Evolutionary conservation across 257 asterid species (phyloP).

Genomic region (Solanum chaucha): DNA sequence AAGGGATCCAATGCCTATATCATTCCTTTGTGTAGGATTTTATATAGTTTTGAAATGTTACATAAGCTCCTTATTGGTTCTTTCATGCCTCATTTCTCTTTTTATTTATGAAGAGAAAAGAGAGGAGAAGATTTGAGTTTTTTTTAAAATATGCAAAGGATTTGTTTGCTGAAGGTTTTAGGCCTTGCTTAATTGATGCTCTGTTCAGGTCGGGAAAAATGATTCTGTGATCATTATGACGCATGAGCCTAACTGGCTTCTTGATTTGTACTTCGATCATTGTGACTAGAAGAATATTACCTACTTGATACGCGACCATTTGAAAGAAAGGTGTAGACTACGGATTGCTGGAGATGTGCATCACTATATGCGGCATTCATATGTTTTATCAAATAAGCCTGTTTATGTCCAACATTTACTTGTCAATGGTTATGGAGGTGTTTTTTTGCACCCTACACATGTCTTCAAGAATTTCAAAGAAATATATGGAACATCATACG

Average conservation of each 20-base stretch:
- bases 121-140: no score
- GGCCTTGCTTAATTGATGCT: not conserved
- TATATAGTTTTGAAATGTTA: not conserved
- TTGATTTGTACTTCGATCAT: slow-evolving; percentile 82
- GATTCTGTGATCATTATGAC: slow-evolving; percentile 95
- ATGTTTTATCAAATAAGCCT: slow-evolving; percentile 66
- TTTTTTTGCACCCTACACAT: slow-evolving; percentile 95
- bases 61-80: not conserved
- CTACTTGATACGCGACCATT: slow-evolving; percentile 68
- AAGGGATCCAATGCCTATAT: not conserved
- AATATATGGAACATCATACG: slow-evolving; percentile 49
- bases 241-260: slow-evolving; percentile 94
- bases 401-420: slow-evolving; percentile 75
- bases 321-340: slow-evolving; percentile 80
- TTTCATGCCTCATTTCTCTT: not conserved
- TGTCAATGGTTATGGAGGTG: slow-evolving; percentile 98
- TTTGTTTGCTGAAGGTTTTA: not conserved
- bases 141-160: not conserved
- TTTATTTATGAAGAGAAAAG: no score
- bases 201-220: slow-evolving; percentile 53
- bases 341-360: slow-evolving; percentile 92
- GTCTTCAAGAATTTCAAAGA: slow-evolving; percentile 67
- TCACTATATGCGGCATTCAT: slow-evolving; percentile 91
- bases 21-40: not conserved
- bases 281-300: slow-evolving; percentile 61